These are phyloP conservation scores for Berberis vulgaris DNA, from an alignment of 164 flowering plant genomes.

Conservation along the genomic window DNA sequence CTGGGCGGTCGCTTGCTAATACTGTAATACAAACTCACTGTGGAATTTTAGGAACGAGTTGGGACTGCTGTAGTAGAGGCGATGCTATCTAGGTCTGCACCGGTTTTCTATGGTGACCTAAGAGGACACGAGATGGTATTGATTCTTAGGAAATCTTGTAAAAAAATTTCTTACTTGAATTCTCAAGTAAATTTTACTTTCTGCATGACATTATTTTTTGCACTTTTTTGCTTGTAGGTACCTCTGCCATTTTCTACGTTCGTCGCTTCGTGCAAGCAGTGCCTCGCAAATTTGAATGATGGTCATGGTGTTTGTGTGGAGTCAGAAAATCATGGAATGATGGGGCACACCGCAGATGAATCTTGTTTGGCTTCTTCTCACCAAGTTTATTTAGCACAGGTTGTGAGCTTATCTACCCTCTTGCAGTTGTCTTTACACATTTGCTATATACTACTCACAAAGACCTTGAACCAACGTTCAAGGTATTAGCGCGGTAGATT, in stretches of 20 bases:
- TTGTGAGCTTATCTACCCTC: constrained; percentile 8
- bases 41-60: constrained; percentile 41
- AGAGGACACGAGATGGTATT: constrained; percentile 88
- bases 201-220: not conserved
- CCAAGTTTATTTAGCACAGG: constrained; percentile 87
- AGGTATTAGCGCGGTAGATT: too few species aligned
- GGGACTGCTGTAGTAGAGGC: constrained; percentile 79
- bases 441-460: too few species aligned
- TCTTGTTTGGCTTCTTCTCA: constrained; percentile 18
- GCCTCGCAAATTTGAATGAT: not conserved
- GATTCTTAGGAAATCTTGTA: too few species aligned
- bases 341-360: not conserved
- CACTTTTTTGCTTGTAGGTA: constrained; percentile 33
- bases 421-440: not conserved
- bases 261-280: constrained; percentile 48
- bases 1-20: too few species aligned
- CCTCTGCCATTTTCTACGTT: constrained; percentile 68
- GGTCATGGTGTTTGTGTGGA: constrained; percentile 14
- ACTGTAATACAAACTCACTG: too few species aligned
- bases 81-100: constrained; percentile 78
- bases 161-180: too few species aligned
- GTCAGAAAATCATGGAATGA: not conserved
- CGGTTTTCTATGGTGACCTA: constrained; percentile 78
- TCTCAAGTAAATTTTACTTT: too few species aligned
- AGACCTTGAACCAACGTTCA: too few species aligned